These are phyloP conservation scores for Yarrowia hollandica DNA, from an alignment of 805 yeast species.

Conservation along the genomic window DNA sequence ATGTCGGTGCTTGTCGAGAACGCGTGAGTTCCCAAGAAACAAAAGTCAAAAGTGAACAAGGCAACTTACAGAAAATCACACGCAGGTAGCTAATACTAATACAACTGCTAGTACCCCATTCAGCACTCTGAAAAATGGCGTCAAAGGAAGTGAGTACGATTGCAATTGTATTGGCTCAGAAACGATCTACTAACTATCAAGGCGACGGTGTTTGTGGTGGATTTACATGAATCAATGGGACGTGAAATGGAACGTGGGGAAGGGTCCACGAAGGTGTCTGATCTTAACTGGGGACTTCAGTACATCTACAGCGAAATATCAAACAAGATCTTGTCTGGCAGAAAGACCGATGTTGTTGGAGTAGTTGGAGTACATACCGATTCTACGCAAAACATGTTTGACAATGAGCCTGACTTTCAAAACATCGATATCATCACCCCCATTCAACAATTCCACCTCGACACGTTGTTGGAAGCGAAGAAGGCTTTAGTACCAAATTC, in stretches of 20 bases:
- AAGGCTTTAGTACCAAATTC: slow-evolving; percentile 23
- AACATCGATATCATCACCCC: slow-evolving; percentile 1
- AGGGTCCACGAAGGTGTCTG: slow-evolving; percentile 17
- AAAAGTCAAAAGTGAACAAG: no score
- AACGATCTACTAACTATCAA: slow-evolving; percentile 33
- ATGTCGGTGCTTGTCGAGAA: no score
- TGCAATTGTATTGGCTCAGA: no score
- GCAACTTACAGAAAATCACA: neutral
- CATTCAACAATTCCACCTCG: slow-evolving; percentile 29
- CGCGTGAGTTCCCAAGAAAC: no score
- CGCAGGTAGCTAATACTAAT: no score
- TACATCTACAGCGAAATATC: slow-evolving; percentile 48
- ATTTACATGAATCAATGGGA: slow-evolving; percentile 46
- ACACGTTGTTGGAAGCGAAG: slow-evolving; percentile 26
- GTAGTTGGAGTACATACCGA: slow-evolving; percentile 36
- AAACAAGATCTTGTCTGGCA: slow-evolving; percentile 34
- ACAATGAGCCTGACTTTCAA: neutral
- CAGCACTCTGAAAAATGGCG: neutral
- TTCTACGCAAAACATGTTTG: slow-evolving; percentile 23
- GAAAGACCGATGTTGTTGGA: slow-evolving; percentile 39
- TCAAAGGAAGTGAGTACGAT: slow-evolving; percentile 18
- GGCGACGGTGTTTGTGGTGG: slow-evolving; percentile 52
- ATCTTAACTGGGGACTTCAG: slow-evolving; percentile 37
- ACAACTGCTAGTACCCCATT: neutral
- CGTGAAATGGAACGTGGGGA: slow-evolving; percentile 30